Conservation (phyloP, 441 rosid genomes). For the Jatropha multifida region DNA sequence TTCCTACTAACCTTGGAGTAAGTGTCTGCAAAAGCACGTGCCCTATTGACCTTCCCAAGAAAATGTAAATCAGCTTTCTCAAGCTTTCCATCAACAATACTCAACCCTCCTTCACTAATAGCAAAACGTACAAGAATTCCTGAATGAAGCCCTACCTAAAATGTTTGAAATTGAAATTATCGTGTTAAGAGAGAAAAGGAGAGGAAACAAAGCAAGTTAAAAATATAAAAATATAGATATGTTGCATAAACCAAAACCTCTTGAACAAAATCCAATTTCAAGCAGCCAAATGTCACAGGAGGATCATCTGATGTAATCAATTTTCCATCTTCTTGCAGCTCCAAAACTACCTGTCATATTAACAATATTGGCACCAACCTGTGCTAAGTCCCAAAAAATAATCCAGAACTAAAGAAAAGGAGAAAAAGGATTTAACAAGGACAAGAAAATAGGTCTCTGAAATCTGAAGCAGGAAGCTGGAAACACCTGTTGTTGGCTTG, state of each 20-base stretch:
- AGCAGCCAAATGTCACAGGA: conserved; percentile 64
- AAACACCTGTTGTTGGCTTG: conserved; percentile 72
- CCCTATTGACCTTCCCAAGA: conserved; percentile 62
- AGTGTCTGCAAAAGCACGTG: conserved; percentile 91
- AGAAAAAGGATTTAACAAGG: neutral
- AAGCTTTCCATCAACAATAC: conserved; percentile 73
- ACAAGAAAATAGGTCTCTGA: conserved; percentile 13
- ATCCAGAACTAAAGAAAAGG: neutral
- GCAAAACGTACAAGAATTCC: conserved; percentile 77
- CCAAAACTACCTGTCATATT: conserved; percentile 69
- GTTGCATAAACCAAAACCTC: conserved; percentile 41
- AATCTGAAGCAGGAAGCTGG: neutral
- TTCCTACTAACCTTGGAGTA: conserved; percentile 74
- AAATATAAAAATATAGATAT: conserved; percentile 28
- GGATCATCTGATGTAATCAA: conserved; percentile 88
- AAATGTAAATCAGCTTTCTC: conserved; percentile 78
- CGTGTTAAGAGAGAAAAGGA: neutral
- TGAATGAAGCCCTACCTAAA: conserved; percentile 57
- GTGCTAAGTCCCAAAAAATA: neutral
- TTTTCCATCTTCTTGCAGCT: conserved; percentile 76
- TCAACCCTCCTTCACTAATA: conserved; percentile 69
- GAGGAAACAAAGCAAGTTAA: neutral
- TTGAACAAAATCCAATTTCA: conserved; percentile 58
- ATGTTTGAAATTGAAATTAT: conserved; percentile 17
- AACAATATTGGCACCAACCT: neutral